Evolutionary conservation across 2,329 filamentous ascomycete genomes (phyloP), one percentile per base, ranked within the genome.

Genomic region (Botrytis pseudocinerea): DNA sequence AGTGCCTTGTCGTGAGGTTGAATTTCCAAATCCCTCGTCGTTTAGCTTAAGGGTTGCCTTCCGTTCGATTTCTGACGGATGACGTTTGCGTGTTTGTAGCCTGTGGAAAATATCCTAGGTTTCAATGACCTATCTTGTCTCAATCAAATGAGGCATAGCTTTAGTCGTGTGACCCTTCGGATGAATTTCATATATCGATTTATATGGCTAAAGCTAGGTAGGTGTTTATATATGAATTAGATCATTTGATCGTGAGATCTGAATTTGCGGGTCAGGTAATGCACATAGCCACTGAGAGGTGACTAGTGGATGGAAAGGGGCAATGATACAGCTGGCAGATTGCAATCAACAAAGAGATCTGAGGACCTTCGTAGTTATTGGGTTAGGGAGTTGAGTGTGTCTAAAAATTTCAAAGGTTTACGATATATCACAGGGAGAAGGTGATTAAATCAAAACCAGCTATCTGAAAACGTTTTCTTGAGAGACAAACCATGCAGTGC

Each of bases 391-490:
- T 28, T 18, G 25, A 28, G n/a, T 1, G 48, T n/a, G 48, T n/a
- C 22, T 48, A 4, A 48, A 12, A 25, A 48, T 48, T n/a, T 51
- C 10, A 51, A 51, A 12, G 10, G 5, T n/a, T n/a, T n/a, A 14
- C n/a, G 48, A 51, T n/a, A 28, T 1, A 16, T 16, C 2, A 28
- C 28, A 28, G 25, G 1, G 25, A 28, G n/a, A 54, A 54, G n/a
- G 25, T 18, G 25, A 28, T 1, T 7, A 8, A 18, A 28, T 2
- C 1, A 0, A 28, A 28, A 8, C 6, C 1, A 28, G 25, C 51
- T 18, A 54, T 18, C n/a, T 0, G 25, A 54, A 28, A 28, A 16
- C 25, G 16, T 3, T 8, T 18, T 54, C 51, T n/a, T 28, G n/a
- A 28, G 12, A 16, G 1, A 12, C 8, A 28, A 18, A 16, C n/a